These are phyloP conservation scores for Trametes cingulata DNA, from an alignment of 768 basidiomycete genomes.

Conservation along the genomic window DNA sequence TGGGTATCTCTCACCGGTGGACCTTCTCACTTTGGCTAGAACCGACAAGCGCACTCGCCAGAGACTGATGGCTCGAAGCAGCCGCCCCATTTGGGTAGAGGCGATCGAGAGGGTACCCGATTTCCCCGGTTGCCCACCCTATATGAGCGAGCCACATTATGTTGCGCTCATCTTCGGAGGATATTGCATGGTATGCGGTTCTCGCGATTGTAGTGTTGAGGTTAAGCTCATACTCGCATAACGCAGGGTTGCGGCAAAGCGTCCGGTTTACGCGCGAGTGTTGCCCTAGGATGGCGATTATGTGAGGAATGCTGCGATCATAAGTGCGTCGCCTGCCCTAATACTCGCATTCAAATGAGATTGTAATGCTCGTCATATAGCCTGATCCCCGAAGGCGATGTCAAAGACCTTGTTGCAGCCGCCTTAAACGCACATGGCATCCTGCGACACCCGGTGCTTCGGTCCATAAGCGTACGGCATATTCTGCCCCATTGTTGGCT, in stretches of 20 bases:
- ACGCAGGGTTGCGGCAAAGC: no score
- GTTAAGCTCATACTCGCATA: not conserved
- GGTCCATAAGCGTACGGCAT: not conserved
- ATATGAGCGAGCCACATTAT: not conserved
- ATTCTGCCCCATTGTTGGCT: not conserved
- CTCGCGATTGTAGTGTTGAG: not conserved
- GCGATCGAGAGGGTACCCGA: not conserved
- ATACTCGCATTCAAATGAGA: no score
- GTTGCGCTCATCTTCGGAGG: not conserved
- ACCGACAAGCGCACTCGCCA: not conserved
- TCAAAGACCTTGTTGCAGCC: not conserved
- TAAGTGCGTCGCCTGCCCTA: not conserved
- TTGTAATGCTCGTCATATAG: not conserved
- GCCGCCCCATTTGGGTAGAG: not conserved
- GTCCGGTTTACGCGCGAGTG: not conserved
- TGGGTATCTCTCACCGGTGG: no score
- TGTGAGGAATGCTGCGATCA: not conserved
- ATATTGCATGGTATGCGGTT: not conserved
- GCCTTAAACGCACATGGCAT: not conserved
- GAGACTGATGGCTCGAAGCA: not conserved
- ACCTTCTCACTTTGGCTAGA: not conserved
- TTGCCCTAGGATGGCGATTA: not conserved
- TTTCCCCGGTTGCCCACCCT: not conserved
- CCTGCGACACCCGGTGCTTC: not conserved
- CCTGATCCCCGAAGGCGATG: not conserved